Evolutionary conservation across 2,329 filamentous ascomycete species (phyloP).

Genomic region (Cordyceps tenuipes): DNA sequence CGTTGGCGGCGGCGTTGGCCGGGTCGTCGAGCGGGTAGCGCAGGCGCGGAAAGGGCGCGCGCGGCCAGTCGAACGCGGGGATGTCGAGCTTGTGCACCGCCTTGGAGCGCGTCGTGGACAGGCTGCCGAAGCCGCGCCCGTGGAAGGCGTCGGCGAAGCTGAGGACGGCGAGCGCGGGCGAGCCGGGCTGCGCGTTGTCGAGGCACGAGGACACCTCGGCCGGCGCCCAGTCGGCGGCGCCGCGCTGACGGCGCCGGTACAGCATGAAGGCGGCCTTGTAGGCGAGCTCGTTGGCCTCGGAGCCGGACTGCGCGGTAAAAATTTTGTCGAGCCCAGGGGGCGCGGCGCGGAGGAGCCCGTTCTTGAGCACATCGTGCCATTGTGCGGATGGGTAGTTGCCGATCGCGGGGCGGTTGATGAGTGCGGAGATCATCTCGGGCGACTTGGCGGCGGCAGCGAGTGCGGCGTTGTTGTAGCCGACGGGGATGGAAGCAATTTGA

Average conservation of each 20-base stretch:
- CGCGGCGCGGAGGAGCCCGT: constrained; percentile 63
- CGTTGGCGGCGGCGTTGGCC: constrained; percentile 55
- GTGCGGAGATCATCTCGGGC: constrained; percentile 61
- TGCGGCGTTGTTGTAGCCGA: constrained; percentile 72
- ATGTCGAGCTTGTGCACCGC: constrained; percentile 82
- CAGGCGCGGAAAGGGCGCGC: constrained; percentile 68
- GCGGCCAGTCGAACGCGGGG: constrained; percentile 81
- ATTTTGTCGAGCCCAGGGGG: constrained; percentile 70
- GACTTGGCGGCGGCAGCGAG: constrained; percentile 58
- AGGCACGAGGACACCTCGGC: constrained; percentile 62
- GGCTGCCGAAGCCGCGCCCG: constrained; percentile 68
- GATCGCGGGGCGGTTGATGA: constrained; percentile 72
- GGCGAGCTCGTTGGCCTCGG: constrained; percentile 76
- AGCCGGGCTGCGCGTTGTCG: constrained; percentile 64
- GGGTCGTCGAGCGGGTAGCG: constrained; percentile 67
- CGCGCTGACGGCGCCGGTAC: constrained; percentile 63
- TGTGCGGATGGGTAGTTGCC: constrained; percentile 73
- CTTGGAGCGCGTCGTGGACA: constrained; percentile 75
- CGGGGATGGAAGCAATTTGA: constrained; percentile 76
- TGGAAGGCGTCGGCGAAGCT: constrained; percentile 75
- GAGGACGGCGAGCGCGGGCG: constrained; percentile 67
- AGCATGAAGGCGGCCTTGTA: constrained; percentile 87
- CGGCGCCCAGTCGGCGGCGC: constrained; percentile 59
- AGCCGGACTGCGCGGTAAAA: constrained; percentile 72
- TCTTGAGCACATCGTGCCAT: constrained; percentile 64